Evolutionary conservation across 768 basidiomycete genomes (phyloP).

Genomic region (Stropharia rugosoannulata): DNA sequence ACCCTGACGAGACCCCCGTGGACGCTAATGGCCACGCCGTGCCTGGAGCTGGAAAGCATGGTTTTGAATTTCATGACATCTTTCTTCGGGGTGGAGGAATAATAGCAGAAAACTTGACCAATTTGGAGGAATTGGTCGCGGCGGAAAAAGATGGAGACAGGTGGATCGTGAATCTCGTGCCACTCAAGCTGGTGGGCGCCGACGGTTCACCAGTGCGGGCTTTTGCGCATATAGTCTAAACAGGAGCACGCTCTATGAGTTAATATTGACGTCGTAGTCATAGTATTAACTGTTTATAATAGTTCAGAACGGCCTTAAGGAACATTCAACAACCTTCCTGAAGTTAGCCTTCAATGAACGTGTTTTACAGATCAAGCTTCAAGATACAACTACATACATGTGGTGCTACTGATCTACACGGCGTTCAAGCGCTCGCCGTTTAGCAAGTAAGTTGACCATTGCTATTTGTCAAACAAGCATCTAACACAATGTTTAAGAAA

Average conservation of each 20-base stretch:
- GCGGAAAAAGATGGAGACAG: constrained; percentile 9
- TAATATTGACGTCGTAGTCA: not conserved
- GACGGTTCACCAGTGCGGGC: constrained; percentile 78
- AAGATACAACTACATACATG: too few species aligned
- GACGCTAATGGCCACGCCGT: constrained; percentile 27
- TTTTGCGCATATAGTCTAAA: constrained; percentile 39
- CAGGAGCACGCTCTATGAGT: not conserved
- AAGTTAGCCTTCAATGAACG: too few species aligned
- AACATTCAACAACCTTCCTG: too few species aligned
- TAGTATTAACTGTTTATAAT: too few species aligned
- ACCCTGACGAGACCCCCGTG: constrained; percentile 61
- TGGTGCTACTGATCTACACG: too few species aligned
- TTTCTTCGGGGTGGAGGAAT: constrained; percentile 61
- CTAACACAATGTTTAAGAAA: not conserved
- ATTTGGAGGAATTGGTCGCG: constrained; percentile 42
- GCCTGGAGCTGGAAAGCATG: constrained; percentile 14
- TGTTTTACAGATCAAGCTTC: too few species aligned
- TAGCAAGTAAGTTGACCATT: not conserved
- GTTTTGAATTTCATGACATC: constrained; percentile 56
- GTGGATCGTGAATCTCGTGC: constrained; percentile 54
- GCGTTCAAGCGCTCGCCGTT: not conserved
- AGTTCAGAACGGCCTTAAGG: too few species aligned
- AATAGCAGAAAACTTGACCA: constrained; percentile 71
- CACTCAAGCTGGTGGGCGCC: constrained; percentile 52
- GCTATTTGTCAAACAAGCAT: constrained; percentile 1